phyloP scores from a whole-genome alignment of 2,329 filamentous ascomycete species.

The Diplodia seriata region DNA sequence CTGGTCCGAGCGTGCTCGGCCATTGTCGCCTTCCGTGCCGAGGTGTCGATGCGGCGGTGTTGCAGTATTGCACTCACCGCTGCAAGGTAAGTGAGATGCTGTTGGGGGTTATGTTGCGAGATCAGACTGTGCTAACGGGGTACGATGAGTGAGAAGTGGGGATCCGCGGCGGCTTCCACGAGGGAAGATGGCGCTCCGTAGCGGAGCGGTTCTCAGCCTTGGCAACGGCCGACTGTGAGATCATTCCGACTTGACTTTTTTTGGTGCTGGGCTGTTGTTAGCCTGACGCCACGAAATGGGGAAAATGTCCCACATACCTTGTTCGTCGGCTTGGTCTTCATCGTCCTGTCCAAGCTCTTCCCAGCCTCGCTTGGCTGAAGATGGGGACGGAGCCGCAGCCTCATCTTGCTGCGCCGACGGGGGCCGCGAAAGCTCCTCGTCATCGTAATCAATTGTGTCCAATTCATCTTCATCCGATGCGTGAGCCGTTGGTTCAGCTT shows the following conservation, averaged over 20 bases:
- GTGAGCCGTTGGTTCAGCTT: slow-evolving; percentile 13
- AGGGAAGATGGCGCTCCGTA: slow-evolving; percentile 1
- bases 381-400: slow-evolving; percentile 22
- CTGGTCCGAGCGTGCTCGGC: background rate
- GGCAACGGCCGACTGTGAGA: slow-evolving; percentile 18
- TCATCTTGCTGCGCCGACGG: slow-evolving; percentile 20
- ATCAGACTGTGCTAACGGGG: slow-evolving; percentile 17
- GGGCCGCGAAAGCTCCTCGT: slow-evolving; percentile 31
- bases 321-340: slow-evolving; percentile 26
- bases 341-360: slow-evolving; percentile 34
- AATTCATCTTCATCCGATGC: slow-evolving; percentile 31
- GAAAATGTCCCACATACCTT: slow-evolving; percentile 29
- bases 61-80: slow-evolving; percentile 22
- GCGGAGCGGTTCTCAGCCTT: slow-evolving; percentile 23
- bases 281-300: background rate
- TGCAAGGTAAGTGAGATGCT: slow-evolving; percentile 21
- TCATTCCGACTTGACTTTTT: slow-evolving; percentile 32
- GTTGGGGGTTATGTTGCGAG: slow-evolving; percentile 21
- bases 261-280: slow-evolving; percentile 22
- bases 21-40: slow-evolving; percentile 7
- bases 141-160: slow-evolving; percentile 7
- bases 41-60: slow-evolving; percentile 4
- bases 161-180: slow-evolving; percentile 6
- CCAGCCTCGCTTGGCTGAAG: slow-evolving; percentile 34
- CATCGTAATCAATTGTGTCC: slow-evolving; percentile 33